phyloP scores from a whole-genome alignment of 1,139 yeast species.

The Kluyveromyces sp. region DNA sequence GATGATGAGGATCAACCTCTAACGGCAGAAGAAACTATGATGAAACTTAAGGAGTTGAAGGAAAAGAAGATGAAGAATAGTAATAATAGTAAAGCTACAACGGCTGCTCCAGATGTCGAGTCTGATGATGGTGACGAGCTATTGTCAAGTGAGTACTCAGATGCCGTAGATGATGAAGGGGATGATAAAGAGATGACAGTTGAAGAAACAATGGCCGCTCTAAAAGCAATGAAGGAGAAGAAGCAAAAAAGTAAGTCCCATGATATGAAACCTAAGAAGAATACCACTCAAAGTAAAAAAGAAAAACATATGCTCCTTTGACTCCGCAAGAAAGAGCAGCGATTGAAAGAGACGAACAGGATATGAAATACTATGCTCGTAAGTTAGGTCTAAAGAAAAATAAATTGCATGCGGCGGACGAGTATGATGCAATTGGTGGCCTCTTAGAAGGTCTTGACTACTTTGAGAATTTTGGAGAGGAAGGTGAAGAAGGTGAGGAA shows the following conservation, averaged over 20 bases:
- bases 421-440: conserved; percentile 66
- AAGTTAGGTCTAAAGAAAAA: conserved; percentile 62
- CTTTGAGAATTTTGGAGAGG: conserved; percentile 38
- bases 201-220: conserved; percentile 38
- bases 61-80: conserved; percentile 15
- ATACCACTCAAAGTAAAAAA: conserved; percentile 6
- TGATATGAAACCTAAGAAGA: neutral
- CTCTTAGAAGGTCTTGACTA: conserved; percentile 72
- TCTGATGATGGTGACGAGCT: conserved; percentile 4
- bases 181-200: conserved; percentile 16
- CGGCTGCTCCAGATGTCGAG: neutral
- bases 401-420: conserved; percentile 41
- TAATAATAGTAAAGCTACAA: too few relatives aligned
- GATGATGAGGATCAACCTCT: conserved; percentile 10
- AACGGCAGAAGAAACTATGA: conserved; percentile 33
- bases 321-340: conserved; percentile 39
- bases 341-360: conserved; percentile 61
- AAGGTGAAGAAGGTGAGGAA: conserved; percentile 22
- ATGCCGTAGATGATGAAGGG: conserved; percentile 4
- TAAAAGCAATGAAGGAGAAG: conserved; percentile 37
- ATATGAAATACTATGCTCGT: conserved; percentile 75
- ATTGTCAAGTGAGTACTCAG: neutral
- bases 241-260: conserved; percentile 1
- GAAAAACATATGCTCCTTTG: conserved; percentile 18
- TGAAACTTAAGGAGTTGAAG: conserved; percentile 37